Conservation (phyloP, 345 rosid genomes). For the Salix purpurea region DNA sequence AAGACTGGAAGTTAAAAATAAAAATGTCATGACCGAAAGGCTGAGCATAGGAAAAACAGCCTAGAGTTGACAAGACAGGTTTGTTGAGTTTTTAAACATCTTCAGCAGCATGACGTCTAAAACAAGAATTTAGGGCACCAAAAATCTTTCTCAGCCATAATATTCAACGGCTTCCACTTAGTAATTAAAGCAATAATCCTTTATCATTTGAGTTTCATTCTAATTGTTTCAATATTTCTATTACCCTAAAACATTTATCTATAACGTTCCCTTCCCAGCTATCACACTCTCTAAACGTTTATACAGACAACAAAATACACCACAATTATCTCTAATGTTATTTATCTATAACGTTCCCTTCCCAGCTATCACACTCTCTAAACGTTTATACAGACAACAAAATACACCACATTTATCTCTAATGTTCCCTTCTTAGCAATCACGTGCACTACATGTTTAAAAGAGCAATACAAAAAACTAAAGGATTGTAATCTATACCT, state of each 20-base stretch:
- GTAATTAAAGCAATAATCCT: background rate
- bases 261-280: background rate
- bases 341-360: background rate
- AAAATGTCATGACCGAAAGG: background rate
- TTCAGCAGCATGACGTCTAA: background rate
- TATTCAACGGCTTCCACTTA: background rate
- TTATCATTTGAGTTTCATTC: background rate
- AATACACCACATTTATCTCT: background rate
- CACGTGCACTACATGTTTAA: background rate
- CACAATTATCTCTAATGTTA: background rate
- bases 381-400: background rate
- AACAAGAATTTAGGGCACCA: background rate
- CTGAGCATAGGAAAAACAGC: background rate
- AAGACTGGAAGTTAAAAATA: background rate
- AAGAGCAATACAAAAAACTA: background rate
- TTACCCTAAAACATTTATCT: background rate
- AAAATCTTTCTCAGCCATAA: background rate
- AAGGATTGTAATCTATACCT: constrained; percentile 37
- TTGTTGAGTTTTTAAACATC: background rate
- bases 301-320: background rate
- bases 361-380: background rate
- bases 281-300: background rate
- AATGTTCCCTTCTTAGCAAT: background rate
- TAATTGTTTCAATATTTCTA: background rate
- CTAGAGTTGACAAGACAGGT: background rate